Base-by-base conservation (phyloP, 176 grass and related monocot genomes). In the Leersia perrieri region DNA sequence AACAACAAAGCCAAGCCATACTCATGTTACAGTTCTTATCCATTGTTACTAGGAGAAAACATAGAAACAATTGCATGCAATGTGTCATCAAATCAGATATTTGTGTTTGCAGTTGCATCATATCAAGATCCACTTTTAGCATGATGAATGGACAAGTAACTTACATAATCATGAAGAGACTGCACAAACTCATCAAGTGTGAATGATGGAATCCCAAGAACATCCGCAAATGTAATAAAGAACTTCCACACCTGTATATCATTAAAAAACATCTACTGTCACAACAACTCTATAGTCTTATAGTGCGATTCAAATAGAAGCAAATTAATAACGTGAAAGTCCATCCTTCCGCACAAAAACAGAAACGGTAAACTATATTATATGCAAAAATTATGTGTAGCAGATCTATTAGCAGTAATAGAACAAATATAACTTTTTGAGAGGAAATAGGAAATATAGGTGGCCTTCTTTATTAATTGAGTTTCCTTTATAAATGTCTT, bases 111-210 rank as follows among this genome's bases (percentile, higher is more conserved):
- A 55, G 9, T 55, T 55, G 51, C 51, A 55, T 2, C 51, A 23
- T n/a, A 55, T 2, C 25, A 75, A 58, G 51, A 70, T 38, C 64
- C 22, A 4, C 3, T 30, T 70, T 81, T 26, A 65, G 26, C 57
- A 85, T 81, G 29, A 70, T 70, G 76, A 63, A 38, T 23, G 6
- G 34, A 38, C 26, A 10, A 33, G 80, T 39, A 77, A 84, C 88
- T 95, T 85, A 99, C 96, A 93, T 87, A 99, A 99, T 99, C 96
- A 90, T 99, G 96, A 84, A 99, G 92, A 89, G 92, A 89, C 83
- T 99, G 96, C 63, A 95, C 68, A 15, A 99, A 95, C 86, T 99
- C 96, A 15, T 99, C 96, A 64, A 99, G 89, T 64, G 90, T 99
- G 87, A 99, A 91, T 16, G 96, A 86, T 86, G 88, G 87, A 85